Evolutionary conservation across 495 filamentous ascomycete species (phyloP).

Genomic region (Darksidea phi): DNA sequence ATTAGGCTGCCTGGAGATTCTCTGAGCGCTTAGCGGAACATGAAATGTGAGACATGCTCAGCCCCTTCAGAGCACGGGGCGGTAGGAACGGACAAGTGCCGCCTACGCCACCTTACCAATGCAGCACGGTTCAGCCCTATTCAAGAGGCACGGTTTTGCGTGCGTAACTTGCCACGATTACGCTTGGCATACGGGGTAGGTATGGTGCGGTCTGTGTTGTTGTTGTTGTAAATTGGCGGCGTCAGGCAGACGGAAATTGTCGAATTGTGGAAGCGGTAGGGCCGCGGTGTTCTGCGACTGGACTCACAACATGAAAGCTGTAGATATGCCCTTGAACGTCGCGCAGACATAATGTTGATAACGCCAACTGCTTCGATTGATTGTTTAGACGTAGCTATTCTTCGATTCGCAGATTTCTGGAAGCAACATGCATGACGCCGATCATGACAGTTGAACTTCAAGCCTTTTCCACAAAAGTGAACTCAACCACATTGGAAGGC

Average conservation of each 20-base stretch:
- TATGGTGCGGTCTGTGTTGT: too few relatives aligned
- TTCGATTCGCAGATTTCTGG: neutral
- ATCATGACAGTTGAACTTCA: neutral
- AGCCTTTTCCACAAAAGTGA: neutral
- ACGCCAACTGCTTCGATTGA: neutral
- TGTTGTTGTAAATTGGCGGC: too few relatives aligned
- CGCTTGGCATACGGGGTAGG: too few relatives aligned
- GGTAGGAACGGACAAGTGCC: too few relatives aligned
- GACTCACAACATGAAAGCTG: neutral
- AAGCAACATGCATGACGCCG: neutral
- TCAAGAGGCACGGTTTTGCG: too few relatives aligned
- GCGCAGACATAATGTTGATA: neutral
- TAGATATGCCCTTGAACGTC: neutral
- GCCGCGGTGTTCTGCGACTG: neutral
- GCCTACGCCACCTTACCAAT: too few relatives aligned
- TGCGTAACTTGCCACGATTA: too few relatives aligned
- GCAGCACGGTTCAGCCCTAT: too few relatives aligned
- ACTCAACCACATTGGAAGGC: neutral
- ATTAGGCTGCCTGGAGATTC: neutral
- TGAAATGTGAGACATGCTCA: neutral
- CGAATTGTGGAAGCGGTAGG: too few relatives aligned
- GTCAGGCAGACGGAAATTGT: neutral
- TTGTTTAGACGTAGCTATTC: neutral
- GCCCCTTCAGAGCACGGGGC: too few relatives aligned
- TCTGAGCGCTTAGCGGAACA: neutral